Base-by-base conservation (phyloP, 257 asterid genomes). In the Solanum sparsipilum region DNA sequence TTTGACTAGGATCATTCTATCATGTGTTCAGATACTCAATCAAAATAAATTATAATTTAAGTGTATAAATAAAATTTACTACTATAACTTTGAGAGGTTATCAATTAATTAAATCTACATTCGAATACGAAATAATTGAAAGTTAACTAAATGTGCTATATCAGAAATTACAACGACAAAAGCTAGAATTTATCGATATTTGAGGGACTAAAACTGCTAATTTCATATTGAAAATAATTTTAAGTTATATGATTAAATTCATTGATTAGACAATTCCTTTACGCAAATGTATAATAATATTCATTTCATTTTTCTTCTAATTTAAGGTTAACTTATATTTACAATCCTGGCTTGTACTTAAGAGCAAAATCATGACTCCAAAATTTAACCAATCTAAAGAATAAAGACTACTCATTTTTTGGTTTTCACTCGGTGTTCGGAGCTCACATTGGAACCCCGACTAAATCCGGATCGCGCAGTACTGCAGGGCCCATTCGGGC, bases 381-480 rank as follows among this genome's bases (percentile, higher is more conserved):
- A 35, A 74, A 11, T 74, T 74, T 20, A 34, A 74, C 10, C 48
- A 74, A 74, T 72, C 5, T 35, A 35, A 35, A 35, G 31, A 74
- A 35, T 39, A 18, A 4, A 34, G 23, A 5, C n/a, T 13, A 13
- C 44, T 72, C 13, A 6, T 39, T 21, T 12, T 13, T 44, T 44
- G 56, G 56, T 44, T 44, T 13, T 4, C 18, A 44, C 1, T 0
- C 0, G 6, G 1, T 44, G 56, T 44, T 13, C 6, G 18, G 1
- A 44, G 56, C 16, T 1, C 56, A 44, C 0, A 44, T 44, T 44
- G 56, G 18, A 44, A 0, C 56, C 56, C 0, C 18, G 6, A 13
- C 5, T 44, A 44, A 44, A 13, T 44, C 0, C 6, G 18, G 6
- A 4, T 44, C 56, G 6, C 2, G 1, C 18, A 12, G 5, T 41